A percentile compares a stretch with the other conserved stretches of the same genome.
These are phyloP conservation scores for Ogataea paraovalis DNA, from an alignment of 805 yeast genomes.

Conservation along the genomic window DNA sequence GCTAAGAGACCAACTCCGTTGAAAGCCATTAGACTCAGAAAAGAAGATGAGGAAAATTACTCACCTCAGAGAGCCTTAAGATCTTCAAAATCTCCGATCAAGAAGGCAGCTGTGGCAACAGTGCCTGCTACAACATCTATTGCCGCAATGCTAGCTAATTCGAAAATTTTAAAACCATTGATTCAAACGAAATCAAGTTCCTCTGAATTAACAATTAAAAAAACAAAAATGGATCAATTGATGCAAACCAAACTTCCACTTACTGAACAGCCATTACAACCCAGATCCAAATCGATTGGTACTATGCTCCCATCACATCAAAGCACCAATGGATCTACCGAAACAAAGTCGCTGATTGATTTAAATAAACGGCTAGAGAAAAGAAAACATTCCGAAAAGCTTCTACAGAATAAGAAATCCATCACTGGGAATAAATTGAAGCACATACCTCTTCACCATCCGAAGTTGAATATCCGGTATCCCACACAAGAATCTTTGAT, in stretches of 20 bases:
- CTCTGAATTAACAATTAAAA: constrained; percentile 1
- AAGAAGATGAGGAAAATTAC: constrained; percentile 1
- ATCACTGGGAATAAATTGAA: constrained; percentile 10
- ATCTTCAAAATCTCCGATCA: not conserved
- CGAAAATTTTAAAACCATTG: constrained; percentile 13
- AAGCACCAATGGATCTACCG: constrained; percentile 8
- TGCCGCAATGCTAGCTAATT: constrained; percentile 6
- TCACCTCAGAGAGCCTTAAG: not conserved
- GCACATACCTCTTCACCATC: constrained; percentile 17
- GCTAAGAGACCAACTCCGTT: constrained; percentile 5
- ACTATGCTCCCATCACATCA: constrained; percentile 5
- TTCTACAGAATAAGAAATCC: constrained; percentile 10
- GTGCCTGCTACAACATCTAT: constrained; percentile 1
- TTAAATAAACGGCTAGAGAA: constrained; percentile 18
- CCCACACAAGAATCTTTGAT: not conserved
- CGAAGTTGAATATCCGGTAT: constrained; percentile 10
- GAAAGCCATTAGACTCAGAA: constrained; percentile 9
- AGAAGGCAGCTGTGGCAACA: not conserved
- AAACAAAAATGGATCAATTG: constrained; percentile 9
- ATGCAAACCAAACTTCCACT: constrained; percentile 20
- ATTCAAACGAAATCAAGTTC: constrained; percentile 6
- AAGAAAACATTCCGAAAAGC: constrained; percentile 15
- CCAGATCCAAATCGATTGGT: constrained; percentile 6
- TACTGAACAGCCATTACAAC: constrained; percentile 24
- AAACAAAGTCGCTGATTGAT: constrained; percentile 16